Conservation (phyloP, 208 protist species). For the Trypanosoma lewisi region DNA sequence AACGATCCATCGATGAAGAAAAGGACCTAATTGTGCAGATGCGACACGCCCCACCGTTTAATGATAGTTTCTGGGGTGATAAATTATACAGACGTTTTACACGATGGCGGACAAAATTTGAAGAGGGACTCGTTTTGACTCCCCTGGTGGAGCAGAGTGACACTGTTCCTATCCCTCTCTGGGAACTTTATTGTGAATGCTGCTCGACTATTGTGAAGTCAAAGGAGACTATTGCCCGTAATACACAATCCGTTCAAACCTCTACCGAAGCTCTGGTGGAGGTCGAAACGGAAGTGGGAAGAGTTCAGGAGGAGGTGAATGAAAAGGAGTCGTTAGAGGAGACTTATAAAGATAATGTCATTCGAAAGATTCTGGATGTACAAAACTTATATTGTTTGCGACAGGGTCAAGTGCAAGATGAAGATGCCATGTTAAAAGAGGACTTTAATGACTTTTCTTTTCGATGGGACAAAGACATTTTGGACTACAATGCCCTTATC, state of each 20-base stretch:
- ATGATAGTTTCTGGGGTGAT: constrained; percentile 50
- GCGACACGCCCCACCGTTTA: constrained; percentile 51
- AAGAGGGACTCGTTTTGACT: constrained; percentile 40
- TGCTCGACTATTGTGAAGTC: constrained; percentile 38
- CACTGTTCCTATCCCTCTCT: constrained; percentile 41
- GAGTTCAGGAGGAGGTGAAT: constrained; percentile 22
- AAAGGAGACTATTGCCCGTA: constrained; percentile 29
- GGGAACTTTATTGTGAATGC: constrained; percentile 60
- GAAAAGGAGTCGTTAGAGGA: constrained; percentile 28
- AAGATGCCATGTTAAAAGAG: constrained; percentile 73
- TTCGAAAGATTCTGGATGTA: constrained; percentile 59
- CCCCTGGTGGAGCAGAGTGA: constrained; percentile 35
- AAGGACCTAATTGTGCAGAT: constrained; percentile 29
- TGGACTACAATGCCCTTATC: constrained; percentile 85
- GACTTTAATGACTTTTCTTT: constrained; percentile 79
- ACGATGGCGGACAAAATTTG: constrained; percentile 65
- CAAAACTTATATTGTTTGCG: constrained; percentile 72
- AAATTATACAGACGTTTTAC: constrained; percentile 70
- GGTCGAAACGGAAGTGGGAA: constrained; percentile 28
- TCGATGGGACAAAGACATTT: constrained; percentile 60
- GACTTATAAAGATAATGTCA: constrained; percentile 19
- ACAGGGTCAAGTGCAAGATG: constrained; percentile 94
- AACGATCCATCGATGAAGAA: constrained; percentile 42
- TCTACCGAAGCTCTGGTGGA: constrained; percentile 25
- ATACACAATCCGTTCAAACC: constrained; percentile 27